These are phyloP conservation scores for Brettanomyces custersianus DNA, from an alignment of 805 yeast species.

Conservation along the genomic window DNA sequence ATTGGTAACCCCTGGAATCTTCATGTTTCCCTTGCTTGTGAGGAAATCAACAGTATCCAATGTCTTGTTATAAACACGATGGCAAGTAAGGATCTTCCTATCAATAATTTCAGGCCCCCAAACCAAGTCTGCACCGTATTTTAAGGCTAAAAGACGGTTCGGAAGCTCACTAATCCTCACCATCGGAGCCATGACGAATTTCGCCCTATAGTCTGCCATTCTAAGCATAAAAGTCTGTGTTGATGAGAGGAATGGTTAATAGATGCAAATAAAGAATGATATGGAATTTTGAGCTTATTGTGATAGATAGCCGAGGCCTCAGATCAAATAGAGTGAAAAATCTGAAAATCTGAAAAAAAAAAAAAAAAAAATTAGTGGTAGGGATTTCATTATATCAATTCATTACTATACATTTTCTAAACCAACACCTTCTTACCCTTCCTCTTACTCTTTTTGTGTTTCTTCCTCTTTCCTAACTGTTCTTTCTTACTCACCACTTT, in stretches of 20 bases:
- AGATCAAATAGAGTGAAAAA: too few species aligned
- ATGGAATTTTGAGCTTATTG: too few species aligned
- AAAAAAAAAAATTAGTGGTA: too few species aligned
- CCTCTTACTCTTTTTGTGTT: not conserved
- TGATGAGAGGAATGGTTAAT: too few species aligned
- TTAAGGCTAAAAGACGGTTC: slow-evolving; percentile 68
- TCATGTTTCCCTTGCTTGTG: slow-evolving; percentile 30
- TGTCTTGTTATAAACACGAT: slow-evolving; percentile 47
- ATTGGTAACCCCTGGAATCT: slow-evolving; percentile 37
- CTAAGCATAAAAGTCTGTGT: too few species aligned
- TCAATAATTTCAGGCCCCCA: slow-evolving; percentile 97
- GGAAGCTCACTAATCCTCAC: slow-evolving; percentile 95
- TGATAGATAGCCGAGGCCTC: too few species aligned
- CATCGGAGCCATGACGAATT: slow-evolving; percentile 91
- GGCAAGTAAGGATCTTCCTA: slow-evolving; percentile 66
- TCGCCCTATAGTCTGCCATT: slow-evolving; percentile 67
- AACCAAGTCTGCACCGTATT: slow-evolving; percentile 86
- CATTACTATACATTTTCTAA: not conserved
- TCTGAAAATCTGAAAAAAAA: too few species aligned
- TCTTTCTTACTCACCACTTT: slow-evolving; percentile 2
- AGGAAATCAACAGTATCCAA: slow-evolving; percentile 56
- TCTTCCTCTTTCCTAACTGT: not conserved
- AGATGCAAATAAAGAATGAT: too few species aligned
- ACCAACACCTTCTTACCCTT: slow-evolving; percentile 1
- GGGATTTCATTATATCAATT: too few species aligned